Percentiles rank a stretch among this genome's conserved stretches.
phyloP scores from a whole-genome alignment of 768 basidiomycete species.

The Psilocybe sp. region DNA sequence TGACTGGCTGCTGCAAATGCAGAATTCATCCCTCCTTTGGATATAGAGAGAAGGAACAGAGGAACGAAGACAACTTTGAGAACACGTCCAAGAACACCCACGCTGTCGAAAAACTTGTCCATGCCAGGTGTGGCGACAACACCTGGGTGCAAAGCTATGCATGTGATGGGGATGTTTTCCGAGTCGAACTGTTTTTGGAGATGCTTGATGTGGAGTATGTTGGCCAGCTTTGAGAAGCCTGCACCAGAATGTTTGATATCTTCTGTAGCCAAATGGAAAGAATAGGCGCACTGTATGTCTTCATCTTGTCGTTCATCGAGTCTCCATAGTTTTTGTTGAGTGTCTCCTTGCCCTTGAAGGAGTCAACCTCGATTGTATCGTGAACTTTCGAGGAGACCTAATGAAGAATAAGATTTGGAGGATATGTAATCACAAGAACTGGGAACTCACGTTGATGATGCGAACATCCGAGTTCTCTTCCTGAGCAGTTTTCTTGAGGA shows the following conservation, averaged over 20 bases:
- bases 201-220: slow-evolving; percentile 45
- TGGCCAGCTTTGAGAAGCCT: slow-evolving; percentile 53
- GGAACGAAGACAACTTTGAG: slow-evolving; percentile 6
- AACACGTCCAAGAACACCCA: slow-evolving; percentile 10
- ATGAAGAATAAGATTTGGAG: background rate
- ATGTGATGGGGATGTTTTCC: slow-evolving; percentile 31
- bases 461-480: slow-evolving; percentile 28
- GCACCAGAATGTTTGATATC: too few relatives aligned
- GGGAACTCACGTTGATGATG: slow-evolving; percentile 21
- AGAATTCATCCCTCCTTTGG: slow-evolving; percentile 32
- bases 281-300: slow-evolving; percentile 27
- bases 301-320: slow-evolving; percentile 14
- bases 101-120: slow-evolving; percentile 5
- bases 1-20: slow-evolving; percentile 39
- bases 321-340: slow-evolving; percentile 33
- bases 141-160: slow-evolving; percentile 41
- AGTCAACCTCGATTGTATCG: background rate
- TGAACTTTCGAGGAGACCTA: slow-evolving; percentile 9
- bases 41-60: slow-evolving; percentile 14
- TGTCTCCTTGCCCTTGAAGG: slow-evolving; percentile 3
- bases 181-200: slow-evolving; percentile 45
- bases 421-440: background rate
- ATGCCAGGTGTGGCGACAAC: slow-evolving; percentile 27
- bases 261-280: too few relatives aligned
- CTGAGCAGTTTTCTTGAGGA: slow-evolving; percentile 25